Evolutionary conservation across 106 monocot genomes (phyloP).

Genomic region (Allium cepa): DNA sequence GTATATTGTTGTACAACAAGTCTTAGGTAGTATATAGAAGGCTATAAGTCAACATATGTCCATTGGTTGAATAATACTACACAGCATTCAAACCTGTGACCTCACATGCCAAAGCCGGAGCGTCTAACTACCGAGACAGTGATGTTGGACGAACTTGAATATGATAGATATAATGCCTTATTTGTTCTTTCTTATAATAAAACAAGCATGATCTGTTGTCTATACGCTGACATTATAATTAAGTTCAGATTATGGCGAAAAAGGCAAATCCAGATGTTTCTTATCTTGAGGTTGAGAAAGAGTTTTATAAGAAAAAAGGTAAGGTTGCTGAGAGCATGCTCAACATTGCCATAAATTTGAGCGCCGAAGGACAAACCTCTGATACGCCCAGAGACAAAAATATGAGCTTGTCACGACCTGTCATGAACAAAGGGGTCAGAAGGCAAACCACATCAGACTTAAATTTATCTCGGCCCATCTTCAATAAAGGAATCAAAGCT

Average conservation of each 20-base stretch:
- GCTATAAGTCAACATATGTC: too few relatives aligned
- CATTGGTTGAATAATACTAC: too few relatives aligned
- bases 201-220: too few relatives aligned
- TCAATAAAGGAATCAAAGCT: slow-evolving; percentile 13
- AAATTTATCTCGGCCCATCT: slow-evolving; percentile 27
- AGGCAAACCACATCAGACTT: neutral
- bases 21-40: too few relatives aligned
- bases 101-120: too few relatives aligned
- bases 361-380: slow-evolving; percentile 4
- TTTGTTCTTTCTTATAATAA: too few relatives aligned
- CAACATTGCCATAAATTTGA: slow-evolving; percentile 8
- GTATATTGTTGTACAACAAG: too few relatives aligned
- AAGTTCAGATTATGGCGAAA: slow-evolving; percentile 52
- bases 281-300: slow-evolving; percentile 73
- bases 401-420: slow-evolving; percentile 25
- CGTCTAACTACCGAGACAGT: too few relatives aligned
- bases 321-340: slow-evolving; percentile 28
- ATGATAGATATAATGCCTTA: too few relatives aligned
- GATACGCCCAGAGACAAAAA: slow-evolving; percentile 4
- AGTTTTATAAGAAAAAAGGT: slow-evolving; percentile 43
- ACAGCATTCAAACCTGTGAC: too few relatives aligned
- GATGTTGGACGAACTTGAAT: too few relatives aligned
- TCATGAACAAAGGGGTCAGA: slow-evolving; percentile 10
- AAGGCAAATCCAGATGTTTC: slow-evolving; percentile 68
- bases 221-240: too few relatives aligned